A percentile compares a stretch with the other conserved stretches of the same genome.
Evolutionary conservation across 148 eudicot genomes (phyloP).

Genomic region (Arctostaphylos glauca): DNA sequence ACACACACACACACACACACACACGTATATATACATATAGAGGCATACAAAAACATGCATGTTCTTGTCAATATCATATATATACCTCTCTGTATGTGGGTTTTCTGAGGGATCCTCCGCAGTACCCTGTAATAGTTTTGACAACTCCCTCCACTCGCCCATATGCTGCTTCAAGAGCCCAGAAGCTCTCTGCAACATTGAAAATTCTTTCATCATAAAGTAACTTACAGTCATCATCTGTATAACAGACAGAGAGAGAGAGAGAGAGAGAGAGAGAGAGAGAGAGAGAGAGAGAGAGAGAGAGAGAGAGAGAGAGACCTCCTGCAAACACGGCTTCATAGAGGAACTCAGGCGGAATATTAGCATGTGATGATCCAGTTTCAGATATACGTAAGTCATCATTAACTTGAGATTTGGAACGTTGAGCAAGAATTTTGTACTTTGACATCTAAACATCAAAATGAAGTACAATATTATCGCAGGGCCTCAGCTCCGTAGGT

Average conservation of each 20-base stretch:
- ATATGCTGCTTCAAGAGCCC: constrained; percentile 34
- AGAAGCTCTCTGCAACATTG: constrained; percentile 19
- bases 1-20: no score
- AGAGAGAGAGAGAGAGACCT: constrained; percentile 12
- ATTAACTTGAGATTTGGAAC: neutral
- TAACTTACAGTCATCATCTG: no score
- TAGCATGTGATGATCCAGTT: no score
- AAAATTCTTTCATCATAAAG: no score
- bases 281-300: constrained; percentile 8
- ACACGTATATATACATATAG: no score
- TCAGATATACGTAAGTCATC: neutral
- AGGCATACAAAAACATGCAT: no score
- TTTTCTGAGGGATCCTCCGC: constrained; percentile 30
- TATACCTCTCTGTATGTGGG: constrained; percentile 28
- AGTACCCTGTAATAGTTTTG: constrained; percentile 31
- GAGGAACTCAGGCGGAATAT: no score
- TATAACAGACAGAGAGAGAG: neutral
- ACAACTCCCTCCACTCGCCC: constrained; percentile 32
- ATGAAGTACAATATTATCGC: no score
- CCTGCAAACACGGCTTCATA: constrained; percentile 6
- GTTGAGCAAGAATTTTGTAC: constrained; percentile 2
- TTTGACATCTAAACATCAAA: neutral
- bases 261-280: constrained; percentile 8
- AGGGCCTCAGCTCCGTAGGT: no score
- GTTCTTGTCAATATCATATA: no score